Base-by-base conservation (phyloP, 208 protist genomes). In the Borovskyia barvae region DNA sequence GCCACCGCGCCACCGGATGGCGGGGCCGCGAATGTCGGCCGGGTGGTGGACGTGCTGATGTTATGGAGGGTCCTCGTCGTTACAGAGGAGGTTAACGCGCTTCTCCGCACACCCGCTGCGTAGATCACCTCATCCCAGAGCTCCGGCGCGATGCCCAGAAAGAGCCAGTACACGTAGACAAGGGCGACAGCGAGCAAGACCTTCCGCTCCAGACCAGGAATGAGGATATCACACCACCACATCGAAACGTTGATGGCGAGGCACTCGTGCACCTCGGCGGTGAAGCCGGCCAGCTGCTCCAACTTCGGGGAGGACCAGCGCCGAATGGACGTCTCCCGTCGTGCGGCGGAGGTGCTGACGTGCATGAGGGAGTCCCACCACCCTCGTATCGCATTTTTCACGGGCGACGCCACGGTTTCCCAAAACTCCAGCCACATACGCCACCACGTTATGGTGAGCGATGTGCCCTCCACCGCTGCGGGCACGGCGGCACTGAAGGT, bases 341-440 rank as follows among this genome's bases (percentile, higher is more conserved):
- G 50, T 8, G 72, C 58, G 5, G 73, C 62, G 19, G 66, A 75
- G 28, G 66, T 43, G 39, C 50, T 65, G 25, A 93, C 55, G 58
- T 91, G 80, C 36, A 87, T 43, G 28, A 91, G 70, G 3, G 72
- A 79, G 66, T 88, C 75, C 62, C 82, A 90, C 77, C 77, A 87
- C 52, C 79, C 87, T 70, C 80, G 82, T 51, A 71, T 77, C n/a
- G 88, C 63, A 54, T 93, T 90, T 49, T 87, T 93, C 25, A 87
- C 77, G 15, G 87, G 87, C 2, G 77, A 74, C 4, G 83, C 87
- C 1, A 93, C 80, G 17, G 81, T 91, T 11, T 76, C 58, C 84
- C 87, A 93, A 51, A 93, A 93, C 66, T 90, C 79, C 49, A 68
- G 49, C 77, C 77, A 89, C 26, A 71, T 67, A 5, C 66, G 37